A percentile compares a stretch with the other conserved stretches of the same genome.
phyloP scores from a whole-genome alignment of 345 rosid species.

The Populus tremula region DNA sequence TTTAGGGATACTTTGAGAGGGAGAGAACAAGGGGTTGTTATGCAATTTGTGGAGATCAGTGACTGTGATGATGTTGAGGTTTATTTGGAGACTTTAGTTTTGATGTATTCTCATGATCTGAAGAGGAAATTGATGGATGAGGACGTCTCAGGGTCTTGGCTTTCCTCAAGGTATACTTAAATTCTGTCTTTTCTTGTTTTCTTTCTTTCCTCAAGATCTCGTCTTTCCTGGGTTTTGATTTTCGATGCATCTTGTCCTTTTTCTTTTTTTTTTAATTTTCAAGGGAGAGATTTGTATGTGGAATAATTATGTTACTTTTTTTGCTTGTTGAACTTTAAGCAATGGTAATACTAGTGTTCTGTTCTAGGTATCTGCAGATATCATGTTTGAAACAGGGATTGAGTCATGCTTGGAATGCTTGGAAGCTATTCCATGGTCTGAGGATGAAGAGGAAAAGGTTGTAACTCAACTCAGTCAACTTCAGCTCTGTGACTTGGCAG shows the following conservation, averaged over 20 bases:
- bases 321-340: neutral
- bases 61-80: constrained; percentile 92
- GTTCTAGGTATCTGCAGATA: constrained; percentile 71
- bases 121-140: constrained; percentile 74
- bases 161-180: constrained; percentile 66
- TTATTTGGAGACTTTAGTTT: constrained; percentile 75
- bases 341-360: constrained; percentile 3
- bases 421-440: constrained; percentile 94
- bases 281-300: neutral
- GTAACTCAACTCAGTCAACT: constrained; percentile 61
- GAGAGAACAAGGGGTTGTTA: constrained; percentile 43
- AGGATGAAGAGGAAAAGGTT: constrained; percentile 71
- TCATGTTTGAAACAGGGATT: constrained; percentile 69
- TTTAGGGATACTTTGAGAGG: constrained; percentile 68
- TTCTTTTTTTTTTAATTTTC: neutral
- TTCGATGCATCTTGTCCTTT: neutral
- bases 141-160: constrained; percentile 65
- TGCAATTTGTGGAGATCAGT: constrained; percentile 83
- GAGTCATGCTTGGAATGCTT: constrained; percentile 71
- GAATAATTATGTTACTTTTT: neutral
- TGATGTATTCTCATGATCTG: constrained; percentile 83
- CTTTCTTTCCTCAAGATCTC: neutral
- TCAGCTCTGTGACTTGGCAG: constrained; percentile 52
- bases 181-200: neutral
- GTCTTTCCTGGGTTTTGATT: neutral